phyloP scores from a whole-genome alignment of 2,329 filamentous ascomycete species.

The Aspergillus carbonarius region DNA sequence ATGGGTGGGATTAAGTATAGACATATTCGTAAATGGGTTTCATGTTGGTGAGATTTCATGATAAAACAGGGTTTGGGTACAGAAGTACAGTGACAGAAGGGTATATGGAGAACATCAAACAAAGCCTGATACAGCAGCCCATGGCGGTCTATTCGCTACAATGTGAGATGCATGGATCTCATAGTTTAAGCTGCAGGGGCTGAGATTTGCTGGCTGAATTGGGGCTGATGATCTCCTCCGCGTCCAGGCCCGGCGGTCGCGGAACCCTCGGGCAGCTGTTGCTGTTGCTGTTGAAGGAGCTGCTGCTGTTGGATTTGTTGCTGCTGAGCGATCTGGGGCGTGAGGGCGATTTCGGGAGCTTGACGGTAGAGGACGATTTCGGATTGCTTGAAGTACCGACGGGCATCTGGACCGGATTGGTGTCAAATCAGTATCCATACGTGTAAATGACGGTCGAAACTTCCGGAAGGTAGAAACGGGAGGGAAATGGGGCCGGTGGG shows the following conservation, averaged over 20 bases:
- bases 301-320: conserved; percentile 42
- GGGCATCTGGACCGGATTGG: conserved; percentile 64
- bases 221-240: conserved; percentile 14
- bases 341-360: conserved; percentile 47
- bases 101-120: conserved; percentile 15
- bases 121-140: conserved; percentile 4
- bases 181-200: conserved; percentile 26
- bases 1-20: not conserved
- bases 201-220: conserved; percentile 20
- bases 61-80: not conserved
- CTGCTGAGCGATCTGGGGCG: conserved; percentile 41
- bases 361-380: conserved; percentile 97
- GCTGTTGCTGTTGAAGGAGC: conserved; percentile 34
- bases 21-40: not conserved
- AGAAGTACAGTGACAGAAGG: conserved; percentile 13
- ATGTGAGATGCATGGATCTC: not conserved
- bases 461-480: conserved; percentile 4
- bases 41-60: not conserved
- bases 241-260: conserved; percentile 35
- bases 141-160: conserved; percentile 1
- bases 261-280: conserved; percentile 38
- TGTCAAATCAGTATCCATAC: not conserved
- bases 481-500: conserved; percentile 23
- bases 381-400: conserved; percentile 98
- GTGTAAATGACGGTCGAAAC: conserved; percentile 1